Evolutionary conservation across 2,329 filamentous ascomycete genomes (phyloP).

Genomic region (Pestalotiopsis sp.): DNA sequence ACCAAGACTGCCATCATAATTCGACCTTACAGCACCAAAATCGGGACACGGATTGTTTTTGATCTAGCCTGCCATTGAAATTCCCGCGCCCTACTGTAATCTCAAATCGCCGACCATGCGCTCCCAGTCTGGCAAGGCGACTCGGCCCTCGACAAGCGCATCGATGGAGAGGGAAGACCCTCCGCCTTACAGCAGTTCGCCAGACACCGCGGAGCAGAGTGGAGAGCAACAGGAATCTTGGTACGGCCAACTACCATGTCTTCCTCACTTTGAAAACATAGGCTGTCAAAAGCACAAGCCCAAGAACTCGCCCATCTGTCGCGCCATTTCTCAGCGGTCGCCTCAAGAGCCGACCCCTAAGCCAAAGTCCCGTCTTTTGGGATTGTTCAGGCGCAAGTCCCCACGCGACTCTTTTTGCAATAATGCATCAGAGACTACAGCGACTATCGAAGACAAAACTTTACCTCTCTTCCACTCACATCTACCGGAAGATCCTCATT

Average conservation of each 20-base stretch:
- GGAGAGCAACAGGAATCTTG: background rate
- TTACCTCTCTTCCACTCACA: background rate
- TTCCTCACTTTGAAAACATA: background rate
- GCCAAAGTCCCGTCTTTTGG: background rate
- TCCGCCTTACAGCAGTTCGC: no score
- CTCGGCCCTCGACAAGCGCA: no score
- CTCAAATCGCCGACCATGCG: no score
- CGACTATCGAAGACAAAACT: background rate
- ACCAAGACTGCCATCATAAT: no score
- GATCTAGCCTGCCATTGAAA: no score
- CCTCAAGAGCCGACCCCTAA: background rate
- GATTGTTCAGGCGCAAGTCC: background rate
- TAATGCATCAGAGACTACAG: background rate
- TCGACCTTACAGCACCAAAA: no score
- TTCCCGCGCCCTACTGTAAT: no score
- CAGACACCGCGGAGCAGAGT: no score
- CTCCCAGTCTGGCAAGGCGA: no score
- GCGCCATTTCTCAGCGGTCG: background rate
- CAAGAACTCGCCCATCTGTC: background rate
- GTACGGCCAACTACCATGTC: constrained; percentile 5
- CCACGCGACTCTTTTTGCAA: background rate
- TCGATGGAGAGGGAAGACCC: no score
- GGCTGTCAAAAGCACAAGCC: constrained; percentile 1
- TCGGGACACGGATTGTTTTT: no score
- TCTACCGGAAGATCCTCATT: background rate